phyloP scores from a whole-genome alignment of 2,329 filamentous ascomycete genomes.

The Dactylellina drechsleri region DNA sequence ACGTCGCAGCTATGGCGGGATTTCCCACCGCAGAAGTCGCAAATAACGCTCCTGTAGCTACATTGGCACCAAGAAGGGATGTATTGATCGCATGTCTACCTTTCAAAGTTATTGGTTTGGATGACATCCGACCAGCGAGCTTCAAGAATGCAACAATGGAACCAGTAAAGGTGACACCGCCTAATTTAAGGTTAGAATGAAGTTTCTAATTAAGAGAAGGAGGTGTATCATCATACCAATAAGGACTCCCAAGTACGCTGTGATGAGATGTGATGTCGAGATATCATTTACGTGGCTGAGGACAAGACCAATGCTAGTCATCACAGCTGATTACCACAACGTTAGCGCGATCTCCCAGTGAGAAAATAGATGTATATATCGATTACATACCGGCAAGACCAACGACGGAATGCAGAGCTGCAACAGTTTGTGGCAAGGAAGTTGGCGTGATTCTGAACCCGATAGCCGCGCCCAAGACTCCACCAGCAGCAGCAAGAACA shows the following conservation, averaged over 20 bases:
- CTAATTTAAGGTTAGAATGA: constrained; percentile 58
- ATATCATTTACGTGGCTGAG: constrained; percentile 77
- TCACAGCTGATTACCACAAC: constrained; percentile 68
- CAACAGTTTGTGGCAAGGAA: constrained; percentile 87
- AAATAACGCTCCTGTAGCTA: constrained; percentile 82
- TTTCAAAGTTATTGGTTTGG: constrained; percentile 76
- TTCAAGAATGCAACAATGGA: constrained; percentile 91
- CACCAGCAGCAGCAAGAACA: constrained; percentile 76
- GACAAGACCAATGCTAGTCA: constrained; percentile 88
- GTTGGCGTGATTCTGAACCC: constrained; percentile 88
- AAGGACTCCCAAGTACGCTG: constrained; percentile 84
- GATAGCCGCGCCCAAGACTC: constrained; percentile 72
- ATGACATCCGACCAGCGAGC: constrained; percentile 82
- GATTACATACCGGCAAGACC: constrained; percentile 70
- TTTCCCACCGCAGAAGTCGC: constrained; percentile 81
- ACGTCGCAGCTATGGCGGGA: constrained; percentile 80
- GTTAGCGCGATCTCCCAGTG: background rate
- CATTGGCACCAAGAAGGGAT: constrained; percentile 77
- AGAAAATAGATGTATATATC: background rate
- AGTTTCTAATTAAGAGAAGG: constrained; percentile 3
- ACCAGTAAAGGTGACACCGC: constrained; percentile 88
- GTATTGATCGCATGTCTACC: constrained; percentile 81
- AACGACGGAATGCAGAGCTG: constrained; percentile 85
- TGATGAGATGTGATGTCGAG: constrained; percentile 82
- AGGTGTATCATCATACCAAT: constrained; percentile 69